Base-by-base conservation (phyloP, 164 flowering plant genomes). In the Hamamelis virginiana region DNA sequence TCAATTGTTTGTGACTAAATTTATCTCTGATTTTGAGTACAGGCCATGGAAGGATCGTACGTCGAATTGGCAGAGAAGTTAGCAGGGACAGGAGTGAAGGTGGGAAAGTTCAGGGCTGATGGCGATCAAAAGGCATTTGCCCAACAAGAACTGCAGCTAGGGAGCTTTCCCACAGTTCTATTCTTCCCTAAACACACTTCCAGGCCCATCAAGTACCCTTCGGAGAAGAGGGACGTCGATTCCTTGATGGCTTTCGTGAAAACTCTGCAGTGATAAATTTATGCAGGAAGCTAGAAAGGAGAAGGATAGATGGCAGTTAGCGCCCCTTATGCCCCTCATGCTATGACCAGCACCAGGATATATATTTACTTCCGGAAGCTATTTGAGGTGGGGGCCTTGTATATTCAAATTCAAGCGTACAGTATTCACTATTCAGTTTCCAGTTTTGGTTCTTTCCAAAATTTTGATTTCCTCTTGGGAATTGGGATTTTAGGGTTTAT, bases 71-170 rank as follows among this genome's bases (percentile, higher is more conserved):
- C 89, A 0, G 89, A 86, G 27, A 82, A 85, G 76, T 66, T 89
- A 44, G 87, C 75, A 0, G 92, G 81, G 19, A 68, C 75, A 2
- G 97, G 87, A 8, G 84, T 88, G 43, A 90, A 90, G 75, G 91
- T 91, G 0, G 95, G 84, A 19, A 91, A 91, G 71, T 90, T 90
- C 81, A 80, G 86, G 72, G 91, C 95, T 22, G 95, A 91, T 59
- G 95, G 91, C 11, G 93, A 90, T 13, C 84, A 91, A 55, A 91
- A 91, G 70, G 79, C 70, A 25, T 91, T 77, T 68, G 89, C 95
- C 0, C 69, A 85, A 69, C 66, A 69, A 53, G 87, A 91, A 53
- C 70, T 90, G 65, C 89, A 87, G 75, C 71, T 90, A 4, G 86
- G 84, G 41, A 88, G 89, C 78, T 90, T 91, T 76, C 97, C 97